Base-by-base conservation (phyloP, 805 yeast species). In the Phaffomyces antillensis region DNA sequence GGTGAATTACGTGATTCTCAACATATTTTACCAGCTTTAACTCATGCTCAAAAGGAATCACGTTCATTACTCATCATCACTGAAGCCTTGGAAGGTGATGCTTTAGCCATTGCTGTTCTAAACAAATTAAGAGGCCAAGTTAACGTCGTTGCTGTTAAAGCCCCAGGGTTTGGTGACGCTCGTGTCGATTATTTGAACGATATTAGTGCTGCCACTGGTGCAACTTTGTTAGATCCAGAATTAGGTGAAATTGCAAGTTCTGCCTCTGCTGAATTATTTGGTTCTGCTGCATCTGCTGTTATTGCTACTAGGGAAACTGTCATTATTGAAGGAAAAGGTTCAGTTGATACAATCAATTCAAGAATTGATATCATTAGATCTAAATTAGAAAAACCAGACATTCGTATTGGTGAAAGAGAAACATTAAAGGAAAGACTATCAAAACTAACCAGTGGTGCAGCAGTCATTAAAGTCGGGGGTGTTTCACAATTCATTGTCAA, bases 91-190 rank as follows among this genome's bases (percentile, higher is more conserved):
- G 98, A 91, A 59, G 98, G 98, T 59, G 98, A 93, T 75, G 99
- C 99, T 40, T 77, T 93, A 51, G 98, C 98, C 56, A 97, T 97
- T 53, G 89, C 98, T 71, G 84, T 93, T 59, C 77, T 93, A 67
- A 93, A 93, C 80, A 93, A 93, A 74, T 78, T 93, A 63, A 86
- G 97, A 74, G 97, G 97, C 56, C 98, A 91, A 75, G 97, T 93
- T 50, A 95, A 88, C 70, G 97, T 93, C 49, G 86, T 93, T 65
- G 95, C 93, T 57, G 96, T 93, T 55, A 91, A 90, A 77, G 96
- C 98, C 31, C 99, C 99, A 60, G 99, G 99, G 43, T 93, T 91
- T 62, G 99, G 98, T 68, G 99, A 93, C 75, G 90, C 93, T 82
- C 85, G 97, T 74, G 86, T 87, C 78, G 89, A 89, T 76, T 89